Evolutionary conservation across 176 grass and related monocot genomes (phyloP), one percentile per base, ranked within the genome.

Genomic region (Rhynchospora pubera): DNA sequence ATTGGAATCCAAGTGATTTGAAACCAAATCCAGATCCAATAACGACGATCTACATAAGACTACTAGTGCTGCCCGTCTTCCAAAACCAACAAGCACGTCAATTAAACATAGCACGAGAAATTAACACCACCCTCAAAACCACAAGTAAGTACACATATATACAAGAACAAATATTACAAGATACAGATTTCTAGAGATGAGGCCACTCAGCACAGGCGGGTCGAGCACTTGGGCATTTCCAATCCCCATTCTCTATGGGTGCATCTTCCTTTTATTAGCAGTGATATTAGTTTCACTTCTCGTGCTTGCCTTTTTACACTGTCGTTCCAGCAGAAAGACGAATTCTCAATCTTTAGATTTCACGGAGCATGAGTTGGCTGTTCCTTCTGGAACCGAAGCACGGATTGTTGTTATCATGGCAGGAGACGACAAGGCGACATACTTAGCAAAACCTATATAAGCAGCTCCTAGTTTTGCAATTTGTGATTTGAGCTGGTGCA

Each of bases 401-500:
- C 61, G 61, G 15, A 30, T 82, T 82, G 79, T 65, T 23, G 79
- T 82, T 52, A 55, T 82, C 79, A 67, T 82, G 79, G 79, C 79
- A 13, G 79, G 79, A 50, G 79, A 82, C 5, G 79, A 82, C 61
- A 82, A 63, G 59, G 79, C 59, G 5, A 66, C 79, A 10, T 82
- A 82, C 59, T 82, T 82, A 4, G 79, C 79, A 30, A 82, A 82
- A 82, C 79, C 79, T 30, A 82, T 82, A 52, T 82, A 13, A 82
- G 32, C 43, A 30, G 14, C 18, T 65, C 21, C 3, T 51, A 52
- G 39, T 30, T 81, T 75, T 53, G 19, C 58, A 23, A 61, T 0
- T 28, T 76, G 22, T 28, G 13, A 30, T 76, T 55, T 76, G 46
- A 76, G 23, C 50, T 55, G 13, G 28, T 52, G 1, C 47, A 55